These are phyloP conservation scores for Aspergillus kassunensis DNA, from an alignment of 495 filamentous ascomycete genomes.

Conservation along the genomic window DNA sequence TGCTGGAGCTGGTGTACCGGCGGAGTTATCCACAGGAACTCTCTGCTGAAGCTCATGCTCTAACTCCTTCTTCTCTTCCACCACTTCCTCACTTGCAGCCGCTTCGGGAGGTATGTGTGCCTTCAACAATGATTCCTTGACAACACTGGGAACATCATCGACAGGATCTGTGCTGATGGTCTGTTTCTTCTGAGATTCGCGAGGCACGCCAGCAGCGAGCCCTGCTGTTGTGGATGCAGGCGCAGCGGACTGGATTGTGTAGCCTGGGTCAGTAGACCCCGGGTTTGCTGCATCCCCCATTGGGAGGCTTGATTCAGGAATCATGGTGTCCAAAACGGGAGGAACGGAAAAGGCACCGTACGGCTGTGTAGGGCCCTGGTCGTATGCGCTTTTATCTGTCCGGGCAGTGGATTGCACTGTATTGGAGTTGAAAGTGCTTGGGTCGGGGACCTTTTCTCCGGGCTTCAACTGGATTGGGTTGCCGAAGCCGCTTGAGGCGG, in stretches of 20 bases:
- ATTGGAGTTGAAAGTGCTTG: slow-evolving; percentile 46
- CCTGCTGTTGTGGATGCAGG: slow-evolving; percentile 68
- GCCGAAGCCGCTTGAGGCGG: slow-evolving; percentile 69
- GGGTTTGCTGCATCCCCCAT: slow-evolving; percentile 40
- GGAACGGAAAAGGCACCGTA: slow-evolving; percentile 53
- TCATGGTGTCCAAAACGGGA: slow-evolving; percentile 59
- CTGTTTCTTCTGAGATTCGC: slow-evolving; percentile 55
- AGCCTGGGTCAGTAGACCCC: slow-evolving; percentile 40
- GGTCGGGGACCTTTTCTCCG: slow-evolving; percentile 74
- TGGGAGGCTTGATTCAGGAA: slow-evolving; percentile 83
- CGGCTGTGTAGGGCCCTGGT: slow-evolving; percentile 50
- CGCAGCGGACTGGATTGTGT: slow-evolving; percentile 63
- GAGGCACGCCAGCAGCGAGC: slow-evolving; percentile 66
- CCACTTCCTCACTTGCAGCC: slow-evolving; percentile 59
- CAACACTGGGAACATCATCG: slow-evolving; percentile 61
- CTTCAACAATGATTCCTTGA: slow-evolving; percentile 67
- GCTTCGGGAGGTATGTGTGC: slow-evolving; percentile 67
- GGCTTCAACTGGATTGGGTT: slow-evolving; percentile 74
- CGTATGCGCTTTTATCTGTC: slow-evolving; percentile 79
- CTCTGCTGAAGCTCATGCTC: slow-evolving; percentile 64
- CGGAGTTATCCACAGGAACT: slow-evolving; percentile 43
- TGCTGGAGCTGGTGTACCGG: slow-evolving; percentile 52
- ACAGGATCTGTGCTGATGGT: slow-evolving; percentile 42
- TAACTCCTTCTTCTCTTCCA: slow-evolving; percentile 73
- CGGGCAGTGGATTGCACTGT: slow-evolving; percentile 56